A percentile compares a stretch with the other conserved stretches of the same genome.
phyloP scores from a whole-genome alignment of 2,329 filamentous ascomycete species.

The Pseudogymnoascus pannorum region DNA sequence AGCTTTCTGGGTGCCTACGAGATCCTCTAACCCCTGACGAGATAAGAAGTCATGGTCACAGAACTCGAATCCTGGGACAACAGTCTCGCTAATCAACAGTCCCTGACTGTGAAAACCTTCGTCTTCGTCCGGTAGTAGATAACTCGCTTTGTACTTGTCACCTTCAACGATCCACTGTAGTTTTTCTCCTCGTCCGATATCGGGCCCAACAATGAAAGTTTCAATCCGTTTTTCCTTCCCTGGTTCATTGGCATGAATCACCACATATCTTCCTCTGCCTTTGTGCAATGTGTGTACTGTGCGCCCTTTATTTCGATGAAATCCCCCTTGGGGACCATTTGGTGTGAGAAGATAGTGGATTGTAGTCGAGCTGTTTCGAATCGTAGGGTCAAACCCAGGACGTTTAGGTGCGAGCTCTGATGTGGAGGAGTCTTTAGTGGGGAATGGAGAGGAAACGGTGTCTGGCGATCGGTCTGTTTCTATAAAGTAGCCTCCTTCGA shows the following conservation, averaged over 20 bases:
- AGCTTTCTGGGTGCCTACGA: conserved; percentile 45
- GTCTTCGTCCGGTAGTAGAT: conserved; percentile 42
- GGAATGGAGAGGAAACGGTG: conserved; percentile 49
- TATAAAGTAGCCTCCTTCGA: conserved; percentile 58
- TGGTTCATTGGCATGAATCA: conserved; percentile 51
- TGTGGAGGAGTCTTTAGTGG: conserved; percentile 31
- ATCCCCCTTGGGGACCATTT: conserved; percentile 45
- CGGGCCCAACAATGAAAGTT: conserved; percentile 54
- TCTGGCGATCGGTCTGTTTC: conserved; percentile 51
- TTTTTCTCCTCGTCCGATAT: conserved; percentile 51
- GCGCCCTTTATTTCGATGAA: conserved; percentile 55
- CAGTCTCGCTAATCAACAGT: conserved; percentile 60
- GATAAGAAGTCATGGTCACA: conserved; percentile 60
- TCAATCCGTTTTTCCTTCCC: conserved; percentile 44
- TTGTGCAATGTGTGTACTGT: conserved; percentile 60
- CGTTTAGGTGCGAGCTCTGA: conserved; percentile 29
- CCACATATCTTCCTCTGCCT: conserved; percentile 55
- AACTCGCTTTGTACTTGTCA: conserved; percentile 59
- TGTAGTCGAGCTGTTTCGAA: conserved; percentile 49
- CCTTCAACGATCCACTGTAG: conserved; percentile 64
- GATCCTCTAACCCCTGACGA: conserved; percentile 39
- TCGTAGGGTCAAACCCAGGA: conserved; percentile 32
- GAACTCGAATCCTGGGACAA: conserved; percentile 61
- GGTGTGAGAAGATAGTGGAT: conserved; percentile 61
- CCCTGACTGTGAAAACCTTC: conserved; percentile 36